Evolutionary conservation across 176 grass and related monocot genomes (phyloP).

Genomic region (Oryza officinalis): DNA sequence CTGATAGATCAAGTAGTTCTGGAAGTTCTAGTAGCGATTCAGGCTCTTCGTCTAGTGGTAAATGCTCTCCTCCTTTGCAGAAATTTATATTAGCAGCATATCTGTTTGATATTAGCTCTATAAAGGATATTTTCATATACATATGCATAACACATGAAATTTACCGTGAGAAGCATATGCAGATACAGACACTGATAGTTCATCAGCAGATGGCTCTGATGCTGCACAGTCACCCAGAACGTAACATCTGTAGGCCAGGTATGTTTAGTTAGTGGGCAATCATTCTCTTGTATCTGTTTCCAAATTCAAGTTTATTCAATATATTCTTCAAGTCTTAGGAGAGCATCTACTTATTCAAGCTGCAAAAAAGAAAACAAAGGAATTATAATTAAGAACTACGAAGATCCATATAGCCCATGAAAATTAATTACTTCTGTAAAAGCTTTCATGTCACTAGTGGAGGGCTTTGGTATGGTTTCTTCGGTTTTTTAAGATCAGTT

Average conservation of each 20-base stretch:
- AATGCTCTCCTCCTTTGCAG: conserved; percentile 10
- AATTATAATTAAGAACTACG: neutral
- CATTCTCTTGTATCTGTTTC: neutral
- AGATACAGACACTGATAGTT: conserved; percentile 83
- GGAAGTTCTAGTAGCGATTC: conserved; percentile 78
- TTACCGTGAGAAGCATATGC: conserved; percentile 46
- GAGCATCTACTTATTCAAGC: neutral
- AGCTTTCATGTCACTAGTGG: neutral
- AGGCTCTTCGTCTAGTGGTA: conserved; percentile 76
- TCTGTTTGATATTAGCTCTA: neutral
- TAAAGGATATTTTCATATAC: conserved; percentile 3
- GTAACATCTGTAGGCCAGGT: conserved; percentile 58
- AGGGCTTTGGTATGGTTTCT: neutral
- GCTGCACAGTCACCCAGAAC: conserved; percentile 63
- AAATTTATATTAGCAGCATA: conserved; percentile 14
- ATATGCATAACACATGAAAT: conserved; percentile 22
- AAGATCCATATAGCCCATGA: neutral
- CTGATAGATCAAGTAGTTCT: conserved; percentile 71
- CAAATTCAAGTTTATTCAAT: conserved; percentile 8
- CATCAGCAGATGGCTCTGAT: conserved; percentile 79
- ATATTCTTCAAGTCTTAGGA: conserved; percentile 2
- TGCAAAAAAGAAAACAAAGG: neutral
- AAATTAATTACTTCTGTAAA: conserved; percentile 16
- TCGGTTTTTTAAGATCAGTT: neutral
- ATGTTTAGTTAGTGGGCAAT: conserved; percentile 22